These are phyloP conservation scores for Marchantia paleacea DNA, from an alignment of 225 moss, liverwort and hornwort genomes.

Conservation along the genomic window DNA sequence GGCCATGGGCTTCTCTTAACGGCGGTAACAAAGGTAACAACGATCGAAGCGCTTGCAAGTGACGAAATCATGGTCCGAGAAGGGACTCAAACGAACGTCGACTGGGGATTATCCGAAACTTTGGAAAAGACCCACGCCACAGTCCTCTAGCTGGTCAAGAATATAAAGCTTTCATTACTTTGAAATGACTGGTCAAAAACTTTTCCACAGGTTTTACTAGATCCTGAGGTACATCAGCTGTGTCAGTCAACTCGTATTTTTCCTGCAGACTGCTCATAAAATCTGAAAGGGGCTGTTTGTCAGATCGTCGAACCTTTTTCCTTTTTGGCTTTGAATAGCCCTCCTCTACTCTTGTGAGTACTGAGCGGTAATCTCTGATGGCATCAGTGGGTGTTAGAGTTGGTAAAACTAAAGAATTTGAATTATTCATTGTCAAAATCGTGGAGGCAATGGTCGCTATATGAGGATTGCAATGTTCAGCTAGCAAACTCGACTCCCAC, in stretches of 20 bases:
- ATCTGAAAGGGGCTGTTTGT: conserved; percentile 11
- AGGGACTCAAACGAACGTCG: no score
- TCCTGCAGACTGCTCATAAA: conserved; percentile 24
- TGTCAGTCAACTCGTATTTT: background rate
- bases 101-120: no score
- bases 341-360: conserved; percentile 13
- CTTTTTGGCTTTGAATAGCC: background rate
- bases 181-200: conserved; percentile 34
- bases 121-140: no score
- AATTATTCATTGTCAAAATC: conserved; percentile 45
- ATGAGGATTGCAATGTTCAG: conserved; percentile 50
- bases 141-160: background rate
- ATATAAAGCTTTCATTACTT: conserved; percentile 27
- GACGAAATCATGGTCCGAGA: no score
- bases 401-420: conserved; percentile 49
- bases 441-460: conserved; percentile 54
- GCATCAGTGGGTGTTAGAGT: conserved; percentile 52
- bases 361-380: conserved; percentile 30
- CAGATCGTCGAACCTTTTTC: background rate
- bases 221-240: background rate
- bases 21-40: no score
- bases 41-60: no score
- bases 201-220: conserved; percentile 1
- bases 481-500: conserved; percentile 64
- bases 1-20: no score